These are phyloP conservation scores for Arachis monticola DNA, from an alignment of 331 rosid species.

Conservation along the genomic window DNA sequence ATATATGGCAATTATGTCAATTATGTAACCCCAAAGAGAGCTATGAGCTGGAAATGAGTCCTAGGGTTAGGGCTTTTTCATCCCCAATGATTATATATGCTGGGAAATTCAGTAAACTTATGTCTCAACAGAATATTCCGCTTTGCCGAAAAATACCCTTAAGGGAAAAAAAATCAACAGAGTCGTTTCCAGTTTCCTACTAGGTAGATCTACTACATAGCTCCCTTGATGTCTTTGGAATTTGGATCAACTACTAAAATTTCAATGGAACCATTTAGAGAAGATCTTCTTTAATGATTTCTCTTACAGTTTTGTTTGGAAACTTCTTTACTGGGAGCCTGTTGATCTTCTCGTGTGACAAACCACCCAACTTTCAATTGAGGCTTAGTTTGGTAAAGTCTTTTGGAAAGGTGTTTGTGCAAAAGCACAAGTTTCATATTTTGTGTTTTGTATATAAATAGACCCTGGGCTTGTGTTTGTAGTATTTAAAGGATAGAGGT, in stretches of 20 bases:
- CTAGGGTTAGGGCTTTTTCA: not conserved
- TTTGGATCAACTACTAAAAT: not conserved
- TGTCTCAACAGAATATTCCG: not conserved
- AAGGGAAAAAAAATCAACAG: not conserved
- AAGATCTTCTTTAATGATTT: conserved; percentile 6
- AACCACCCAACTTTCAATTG: not conserved
- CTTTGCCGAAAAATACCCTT: not conserved
- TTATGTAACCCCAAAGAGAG: not conserved
- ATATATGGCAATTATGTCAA: conserved; percentile 2
- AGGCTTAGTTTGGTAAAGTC: no score
- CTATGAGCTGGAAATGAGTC: not conserved
- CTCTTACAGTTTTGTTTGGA: not conserved
- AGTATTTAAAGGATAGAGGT: no score
- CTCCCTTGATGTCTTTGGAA: not conserved
- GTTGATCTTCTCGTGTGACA: not conserved
- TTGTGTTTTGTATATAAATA: no score
- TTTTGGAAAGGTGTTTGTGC: no score
- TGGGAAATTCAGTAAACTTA: not conserved
- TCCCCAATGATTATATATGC: not conserved
- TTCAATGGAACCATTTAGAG: not conserved
- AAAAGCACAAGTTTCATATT: no score
- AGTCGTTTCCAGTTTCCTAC: not conserved
- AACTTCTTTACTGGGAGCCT: not conserved
- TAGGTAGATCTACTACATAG: not conserved
- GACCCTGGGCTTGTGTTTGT: no score